phyloP scores from a whole-genome alignment of 352 stramenopile genomes.

The Vaucheria bursata region DNA sequence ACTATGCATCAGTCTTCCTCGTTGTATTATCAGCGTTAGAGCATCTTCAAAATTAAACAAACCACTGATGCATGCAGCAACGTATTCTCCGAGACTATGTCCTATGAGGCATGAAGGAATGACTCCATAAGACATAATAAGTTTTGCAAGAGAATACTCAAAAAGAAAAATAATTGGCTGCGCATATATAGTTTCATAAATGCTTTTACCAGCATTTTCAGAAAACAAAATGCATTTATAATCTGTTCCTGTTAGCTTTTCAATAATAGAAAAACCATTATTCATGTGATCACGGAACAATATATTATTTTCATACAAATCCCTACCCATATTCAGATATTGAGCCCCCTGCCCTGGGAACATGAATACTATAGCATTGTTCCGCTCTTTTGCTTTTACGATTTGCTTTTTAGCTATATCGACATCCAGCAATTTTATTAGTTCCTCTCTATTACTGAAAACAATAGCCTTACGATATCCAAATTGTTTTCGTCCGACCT shows the following conservation, averaged over 20 bases:
- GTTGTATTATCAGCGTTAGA: background rate
- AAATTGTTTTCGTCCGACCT: background rate
- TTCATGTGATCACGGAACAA: slow-evolving; percentile 10
- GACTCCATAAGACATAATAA: slow-evolving; percentile 4
- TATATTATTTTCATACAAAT: slow-evolving; percentile 12
- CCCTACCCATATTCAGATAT: slow-evolving; percentile 24
- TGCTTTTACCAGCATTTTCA: too few relatives aligned
- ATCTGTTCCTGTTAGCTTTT: slow-evolving; percentile 2
- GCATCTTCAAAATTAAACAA: slow-evolving; percentile 1
- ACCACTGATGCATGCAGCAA: slow-evolving; percentile 8
- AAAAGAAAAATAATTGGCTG: slow-evolving; percentile 22
- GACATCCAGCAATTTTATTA: too few relatives aligned
- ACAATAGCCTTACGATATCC: background rate
- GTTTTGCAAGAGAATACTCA: slow-evolving; percentile 4
- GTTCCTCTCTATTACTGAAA: background rate
- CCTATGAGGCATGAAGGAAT: slow-evolving; percentile 1
- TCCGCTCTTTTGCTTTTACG: background rate
- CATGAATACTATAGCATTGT: slow-evolving; percentile 16
- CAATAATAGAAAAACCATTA: background rate
- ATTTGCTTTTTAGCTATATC: too few relatives aligned
- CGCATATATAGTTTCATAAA: slow-evolving; percentile 17
- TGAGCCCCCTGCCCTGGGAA: slow-evolving; percentile 27
- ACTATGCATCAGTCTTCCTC: slow-evolving; percentile 17
- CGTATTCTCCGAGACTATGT: slow-evolving; percentile 15
- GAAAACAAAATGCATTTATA: too few relatives aligned